Evolutionary conservation across 257 asterid genomes (phyloP).

Genomic region (Solanum clarkiae): DNA sequence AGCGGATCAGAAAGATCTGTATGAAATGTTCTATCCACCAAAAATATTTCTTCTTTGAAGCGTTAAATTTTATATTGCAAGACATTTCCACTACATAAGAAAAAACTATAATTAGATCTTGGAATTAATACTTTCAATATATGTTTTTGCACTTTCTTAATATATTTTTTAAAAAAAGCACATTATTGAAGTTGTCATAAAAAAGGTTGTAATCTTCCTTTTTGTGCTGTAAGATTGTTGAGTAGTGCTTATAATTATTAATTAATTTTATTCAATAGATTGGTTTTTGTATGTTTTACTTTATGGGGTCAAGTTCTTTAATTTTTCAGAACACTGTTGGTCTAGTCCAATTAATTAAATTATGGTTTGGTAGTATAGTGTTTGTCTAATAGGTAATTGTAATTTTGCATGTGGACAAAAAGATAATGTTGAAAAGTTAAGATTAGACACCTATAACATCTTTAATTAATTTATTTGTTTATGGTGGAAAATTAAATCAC

Average conservation of each 20-base stretch:
- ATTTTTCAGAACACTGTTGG: conserved; percentile 5
- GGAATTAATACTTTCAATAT: neutral
- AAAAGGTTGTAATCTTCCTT: neutral
- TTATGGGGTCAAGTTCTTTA: conserved; percentile 15
- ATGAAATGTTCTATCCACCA: too few relatives aligned
- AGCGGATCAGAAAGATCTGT: too few relatives aligned
- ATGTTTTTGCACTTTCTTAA: neutral
- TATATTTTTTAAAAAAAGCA: neutral
- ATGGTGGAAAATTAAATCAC: neutral
- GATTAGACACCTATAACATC: conserved; percentile 7
- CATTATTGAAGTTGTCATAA: neutral
- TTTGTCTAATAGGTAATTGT: neutral
- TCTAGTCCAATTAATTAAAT: conserved; percentile 13
- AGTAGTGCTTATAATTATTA: neutral
- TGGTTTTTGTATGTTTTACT: conserved; percentile 6
- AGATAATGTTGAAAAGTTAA: conserved; percentile 2
- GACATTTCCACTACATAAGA: too few relatives aligned
- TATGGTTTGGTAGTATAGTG: neutral
- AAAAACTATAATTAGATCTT: too few relatives aligned
- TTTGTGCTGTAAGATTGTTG: neutral
- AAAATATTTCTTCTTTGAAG: too few relatives aligned
- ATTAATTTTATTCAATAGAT: neutral
- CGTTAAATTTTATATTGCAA: too few relatives aligned
- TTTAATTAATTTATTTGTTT: neutral
- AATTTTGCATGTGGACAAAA: neutral